Base-by-base conservation (phyloP, 371 early-diverging fungal genomes). In the Globomyces sp. region DNA sequence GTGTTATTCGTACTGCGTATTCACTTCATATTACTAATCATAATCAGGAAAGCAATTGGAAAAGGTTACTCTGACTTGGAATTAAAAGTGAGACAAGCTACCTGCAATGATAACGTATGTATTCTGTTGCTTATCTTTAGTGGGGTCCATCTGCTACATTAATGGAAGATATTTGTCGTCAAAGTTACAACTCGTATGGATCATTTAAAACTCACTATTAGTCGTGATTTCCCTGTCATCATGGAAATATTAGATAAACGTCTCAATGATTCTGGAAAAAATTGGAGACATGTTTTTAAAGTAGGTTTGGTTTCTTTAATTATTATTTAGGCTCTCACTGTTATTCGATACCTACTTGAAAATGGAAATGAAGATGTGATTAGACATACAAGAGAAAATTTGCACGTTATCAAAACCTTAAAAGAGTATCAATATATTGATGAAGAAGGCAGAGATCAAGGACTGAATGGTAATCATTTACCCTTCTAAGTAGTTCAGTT, bases 221-320 rank as follows among this genome's bases (percentile, higher is more conserved):
- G 96, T 60, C 88, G 90, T 63, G 88, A 90, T 52, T 95, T 95
- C 84, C 70, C 91, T 66, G 96, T 93, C 70, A 89, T 98, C 57
- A 96, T 98, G 96, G 94, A 94, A 71, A 94, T 97, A 79, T 74
- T 98, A 45, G 97, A 97, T 76, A 96, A 94, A 83, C 85, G 98
- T 11, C 75, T 98, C 71, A 96, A 97, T 72, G 98, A 97, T 77
- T 88, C 90, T 67, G 99, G 99, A 11, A 95, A 93, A 80, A 90
- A 95, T 81, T 98, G 99, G 99, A 83, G 97, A 53, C 99, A 98
- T 76, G 97, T 98, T 13, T 96, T 90, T 78, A 98, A 98, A 86
- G 94, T 24, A 24, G 24, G 24, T 24, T 24, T 24, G 24, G 24
- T 24, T 24, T 24, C 24, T 24, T 24, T 24, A 24, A 24, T 24